phyloP scores from a whole-genome alignment of 2,329 filamentous ascomycete species.

The Venturia nashicola region DNA sequence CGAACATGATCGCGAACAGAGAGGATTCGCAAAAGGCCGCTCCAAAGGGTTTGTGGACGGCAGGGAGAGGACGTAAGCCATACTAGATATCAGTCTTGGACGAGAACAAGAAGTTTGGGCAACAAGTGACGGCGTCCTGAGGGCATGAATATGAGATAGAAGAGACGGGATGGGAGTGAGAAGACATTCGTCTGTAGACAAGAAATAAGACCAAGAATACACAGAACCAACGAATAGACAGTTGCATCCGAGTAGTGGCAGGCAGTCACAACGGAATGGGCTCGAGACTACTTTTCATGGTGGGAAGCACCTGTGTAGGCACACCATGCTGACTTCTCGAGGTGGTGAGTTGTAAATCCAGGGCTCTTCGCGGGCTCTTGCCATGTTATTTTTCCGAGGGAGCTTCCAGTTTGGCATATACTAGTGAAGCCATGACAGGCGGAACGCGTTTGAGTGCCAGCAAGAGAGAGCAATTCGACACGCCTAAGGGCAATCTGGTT shows the following conservation, averaged over 20 bases:
- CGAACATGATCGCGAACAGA: conserved; percentile 23
- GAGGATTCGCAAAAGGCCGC: conserved; percentile 29
- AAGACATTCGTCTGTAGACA: background rate
- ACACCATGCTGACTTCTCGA: background rate
- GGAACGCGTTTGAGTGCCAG: background rate
- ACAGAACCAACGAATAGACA: background rate
- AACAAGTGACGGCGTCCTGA: conserved; percentile 1
- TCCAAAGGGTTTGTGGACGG: conserved; percentile 27
- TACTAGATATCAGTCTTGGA: conserved; percentile 12
- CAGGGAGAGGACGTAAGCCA: conserved; percentile 29
- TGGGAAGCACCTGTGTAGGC: background rate
- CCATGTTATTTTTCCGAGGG: background rate
- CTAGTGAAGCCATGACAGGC: background rate
- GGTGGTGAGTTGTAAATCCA: background rate
- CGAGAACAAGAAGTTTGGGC: conserved; percentile 6
- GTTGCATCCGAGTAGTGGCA: background rate
- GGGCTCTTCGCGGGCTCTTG: background rate
- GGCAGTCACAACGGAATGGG: background rate
- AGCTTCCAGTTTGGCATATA: background rate
- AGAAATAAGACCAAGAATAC: background rate
- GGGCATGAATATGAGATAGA: conserved; percentile 8
- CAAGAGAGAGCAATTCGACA: background rate
- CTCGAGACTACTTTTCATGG: background rate
- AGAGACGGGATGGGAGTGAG: conserved; percentile 1
- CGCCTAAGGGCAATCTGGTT: background rate